These are phyloP conservation scores for Cryphonectria parasitica DNA, from an alignment of 2,329 filamentous ascomycete genomes.

Conservation along the genomic window DNA sequence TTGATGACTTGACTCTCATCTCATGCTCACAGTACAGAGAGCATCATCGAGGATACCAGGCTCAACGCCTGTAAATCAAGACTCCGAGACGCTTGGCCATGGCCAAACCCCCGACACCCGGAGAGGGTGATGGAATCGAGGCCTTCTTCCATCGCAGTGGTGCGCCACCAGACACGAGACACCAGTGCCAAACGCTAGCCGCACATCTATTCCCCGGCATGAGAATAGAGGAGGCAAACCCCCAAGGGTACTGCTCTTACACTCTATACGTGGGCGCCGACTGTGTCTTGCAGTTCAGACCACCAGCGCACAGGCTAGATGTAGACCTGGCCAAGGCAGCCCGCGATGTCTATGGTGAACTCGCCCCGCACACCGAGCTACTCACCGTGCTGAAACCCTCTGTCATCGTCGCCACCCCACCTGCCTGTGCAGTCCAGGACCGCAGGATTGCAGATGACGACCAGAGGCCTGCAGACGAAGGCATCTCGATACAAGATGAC, in stretches of 20 bases:
- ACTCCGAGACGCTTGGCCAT: neutral
- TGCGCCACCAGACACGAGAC: slow-evolving; percentile 1
- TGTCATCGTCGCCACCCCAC: too few species aligned
- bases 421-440: neutral
- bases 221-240: slow-evolving; percentile 39
- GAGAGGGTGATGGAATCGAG: slow-evolving; percentile 1
- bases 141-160: slow-evolving; percentile 28
- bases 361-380: slow-evolving; percentile 47
- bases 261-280: slow-evolving; percentile 47
- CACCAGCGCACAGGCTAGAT: slow-evolving; percentile 47
- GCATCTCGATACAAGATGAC: slow-evolving; percentile 26
- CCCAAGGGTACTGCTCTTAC: slow-evolving; percentile 58
- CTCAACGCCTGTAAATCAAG: neutral
- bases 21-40: neutral
- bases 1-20: neutral
- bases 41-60: neutral
- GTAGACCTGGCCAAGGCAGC: slow-evolving; percentile 43
- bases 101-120: too few species aligned
- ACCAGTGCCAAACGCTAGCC: slow-evolving; percentile 36
- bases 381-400: slow-evolving; percentile 40
- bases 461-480: slow-evolving; percentile 27
- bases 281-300: slow-evolving; percentile 54
- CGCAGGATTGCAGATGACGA: neutral
- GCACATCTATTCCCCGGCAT: slow-evolving; percentile 37
- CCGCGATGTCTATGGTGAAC: slow-evolving; percentile 42